Percentiles rank a stretch among this genome's conserved stretches.
phyloP scores from a whole-genome alignment of 1,284 basidiomycete genomes.

The Mycosarcoma mackinlayi region DNA sequence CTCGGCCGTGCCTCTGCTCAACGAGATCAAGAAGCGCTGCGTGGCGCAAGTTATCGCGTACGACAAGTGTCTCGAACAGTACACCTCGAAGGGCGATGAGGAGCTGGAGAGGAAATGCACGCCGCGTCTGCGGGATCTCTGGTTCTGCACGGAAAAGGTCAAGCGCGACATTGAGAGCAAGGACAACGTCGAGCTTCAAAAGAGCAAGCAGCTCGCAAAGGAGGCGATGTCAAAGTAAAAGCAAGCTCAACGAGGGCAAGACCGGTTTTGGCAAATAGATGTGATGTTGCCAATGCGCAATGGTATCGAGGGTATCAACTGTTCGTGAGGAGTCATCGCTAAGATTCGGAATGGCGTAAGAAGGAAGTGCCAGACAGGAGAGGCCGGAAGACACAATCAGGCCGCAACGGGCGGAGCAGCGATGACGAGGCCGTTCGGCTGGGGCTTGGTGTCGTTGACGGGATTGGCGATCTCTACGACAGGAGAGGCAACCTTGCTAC shows the following conservation, averaged over 20 bases:
- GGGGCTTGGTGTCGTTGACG: constrained; percentile 2
- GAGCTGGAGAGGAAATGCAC: constrained; percentile 59
- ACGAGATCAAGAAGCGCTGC: constrained; percentile 61
- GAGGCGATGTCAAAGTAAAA: constrained; percentile 31
- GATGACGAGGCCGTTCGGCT: neutral
- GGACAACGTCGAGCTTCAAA: constrained; percentile 19
- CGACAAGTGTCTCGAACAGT: constrained; percentile 56
- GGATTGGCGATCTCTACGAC: constrained; percentile 2
- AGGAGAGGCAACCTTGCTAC: neutral
- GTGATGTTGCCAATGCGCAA: constrained; percentile 6
- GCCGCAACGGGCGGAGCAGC: constrained; percentile 7
- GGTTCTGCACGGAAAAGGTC: constrained; percentile 61
- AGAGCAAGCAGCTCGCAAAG: constrained; percentile 19
- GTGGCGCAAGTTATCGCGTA: constrained; percentile 55
- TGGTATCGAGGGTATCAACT: constrained; percentile 4
- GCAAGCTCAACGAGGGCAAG: neutral
- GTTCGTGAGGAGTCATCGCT: neutral
- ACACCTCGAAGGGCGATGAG: constrained; percentile 45
- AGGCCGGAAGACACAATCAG: neutral
- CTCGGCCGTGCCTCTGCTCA: constrained; percentile 57
- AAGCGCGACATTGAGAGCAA: constrained; percentile 47
- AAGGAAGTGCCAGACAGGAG: neutral
- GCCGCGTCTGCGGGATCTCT: constrained; percentile 52
- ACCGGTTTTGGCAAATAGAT: neutral
- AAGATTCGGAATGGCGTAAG: too few relatives aligned